These are phyloP conservation scores for Pythium dissimile DNA, from an alignment of 352 stramenopile genomes.

Conservation along the genomic window DNA sequence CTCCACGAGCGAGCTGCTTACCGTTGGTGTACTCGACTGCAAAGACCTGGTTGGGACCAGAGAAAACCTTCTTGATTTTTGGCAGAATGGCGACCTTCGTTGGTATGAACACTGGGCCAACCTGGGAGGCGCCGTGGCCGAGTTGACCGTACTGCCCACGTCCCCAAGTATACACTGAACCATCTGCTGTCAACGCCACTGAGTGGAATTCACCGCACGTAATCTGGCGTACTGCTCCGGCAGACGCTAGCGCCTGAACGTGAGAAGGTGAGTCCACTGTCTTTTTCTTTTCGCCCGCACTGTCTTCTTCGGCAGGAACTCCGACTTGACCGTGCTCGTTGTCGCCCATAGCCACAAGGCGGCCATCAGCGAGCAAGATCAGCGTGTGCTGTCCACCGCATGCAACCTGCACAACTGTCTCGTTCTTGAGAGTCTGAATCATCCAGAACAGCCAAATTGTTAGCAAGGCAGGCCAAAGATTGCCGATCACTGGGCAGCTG, in stretches of 20 bases:
- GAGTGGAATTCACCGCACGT: conserved; percentile 63
- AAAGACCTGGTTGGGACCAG: conserved; percentile 75
- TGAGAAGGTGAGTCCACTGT: conserved; percentile 30
- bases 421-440: conserved; percentile 50
- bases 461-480: background rate
- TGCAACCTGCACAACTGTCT: conserved; percentile 48
- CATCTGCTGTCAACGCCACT: conserved; percentile 42
- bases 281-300: conserved; percentile 35
- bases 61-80: conserved; percentile 56
- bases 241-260: conserved; percentile 4
- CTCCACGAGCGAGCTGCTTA: too few species aligned
- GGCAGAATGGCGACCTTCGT: conserved; percentile 55
- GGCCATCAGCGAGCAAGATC: conserved; percentile 53
- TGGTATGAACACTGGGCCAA: conserved; percentile 31
- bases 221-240: conserved; percentile 16
- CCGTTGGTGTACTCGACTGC: conserved; percentile 71
- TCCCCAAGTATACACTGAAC: conserved; percentile 73
- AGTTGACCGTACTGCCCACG: conserved; percentile 67
- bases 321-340: conserved; percentile 73
- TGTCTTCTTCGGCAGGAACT: conserved; percentile 27
- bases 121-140: conserved; percentile 41
- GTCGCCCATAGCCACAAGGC: conserved; percentile 67
- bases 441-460: too few species aligned
- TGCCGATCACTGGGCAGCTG: background rate
- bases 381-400: conserved; percentile 74